These are phyloP conservation scores for Malus hybrid DNA, from an alignment of 331 rosid species.

Conservation along the genomic window DNA sequence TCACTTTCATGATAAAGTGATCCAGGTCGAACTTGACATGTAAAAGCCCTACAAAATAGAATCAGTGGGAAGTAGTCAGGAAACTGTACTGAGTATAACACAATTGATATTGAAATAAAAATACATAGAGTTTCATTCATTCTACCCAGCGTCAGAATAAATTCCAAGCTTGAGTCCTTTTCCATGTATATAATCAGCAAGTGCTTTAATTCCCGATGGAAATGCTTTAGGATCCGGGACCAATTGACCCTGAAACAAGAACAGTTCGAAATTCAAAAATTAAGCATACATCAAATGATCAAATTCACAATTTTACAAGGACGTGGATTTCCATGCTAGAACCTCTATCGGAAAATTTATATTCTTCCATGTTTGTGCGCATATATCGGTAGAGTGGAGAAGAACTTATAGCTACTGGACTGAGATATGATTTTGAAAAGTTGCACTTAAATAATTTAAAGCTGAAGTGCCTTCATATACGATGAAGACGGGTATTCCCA, in stretches of 20 bases:
- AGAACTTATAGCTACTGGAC: neutral
- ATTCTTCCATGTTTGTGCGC: neutral
- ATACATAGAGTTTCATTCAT: constrained; percentile 1
- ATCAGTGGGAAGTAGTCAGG: constrained; percentile 7
- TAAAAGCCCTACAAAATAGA: constrained; percentile 49
- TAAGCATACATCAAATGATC: neutral
- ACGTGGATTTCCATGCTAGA: neutral
- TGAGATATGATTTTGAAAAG: neutral
- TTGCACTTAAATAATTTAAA: neutral
- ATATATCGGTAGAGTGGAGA: neutral
- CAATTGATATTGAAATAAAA: constrained; percentile 1
- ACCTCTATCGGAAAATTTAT: neutral
- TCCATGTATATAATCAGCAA: constrained; percentile 78
- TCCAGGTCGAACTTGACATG: constrained; percentile 97
- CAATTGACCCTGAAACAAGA: constrained; percentile 52
- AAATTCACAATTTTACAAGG: neutral
- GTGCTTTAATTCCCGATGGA: constrained; percentile 90
- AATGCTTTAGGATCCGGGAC: constrained; percentile 62
- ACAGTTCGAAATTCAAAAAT: constrained; percentile 15
- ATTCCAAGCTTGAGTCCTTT: constrained; percentile 29
- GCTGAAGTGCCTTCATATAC: neutral
- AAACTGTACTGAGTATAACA: constrained; percentile 6
- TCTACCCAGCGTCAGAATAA: constrained; percentile 94
- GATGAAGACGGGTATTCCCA: neutral
- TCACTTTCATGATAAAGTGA: constrained; percentile 70